These are phyloP conservation scores for Posidonia oceanica DNA, from an alignment of 116 monocot species.

Conservation along the genomic window DNA sequence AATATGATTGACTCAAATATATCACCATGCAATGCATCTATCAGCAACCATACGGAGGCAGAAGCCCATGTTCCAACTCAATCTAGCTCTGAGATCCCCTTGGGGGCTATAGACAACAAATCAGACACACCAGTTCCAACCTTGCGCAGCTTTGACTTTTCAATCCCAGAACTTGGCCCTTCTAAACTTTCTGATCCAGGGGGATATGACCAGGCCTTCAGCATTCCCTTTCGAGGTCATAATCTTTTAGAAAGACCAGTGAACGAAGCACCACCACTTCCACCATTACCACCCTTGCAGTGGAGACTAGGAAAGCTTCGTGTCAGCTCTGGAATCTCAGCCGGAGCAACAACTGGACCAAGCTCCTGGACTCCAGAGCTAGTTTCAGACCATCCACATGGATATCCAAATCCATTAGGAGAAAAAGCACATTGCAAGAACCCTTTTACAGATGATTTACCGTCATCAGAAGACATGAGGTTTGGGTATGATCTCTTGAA, in stretches of 20 bases:
- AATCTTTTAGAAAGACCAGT: neutral
- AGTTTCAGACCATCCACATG: slow-evolving; percentile 1
- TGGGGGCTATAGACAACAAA: neutral
- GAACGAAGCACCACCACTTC: slow-evolving; percentile 60
- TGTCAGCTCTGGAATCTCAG: neutral
- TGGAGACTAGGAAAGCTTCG: slow-evolving; percentile 76
- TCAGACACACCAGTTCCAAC: neutral
- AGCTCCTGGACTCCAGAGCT: neutral
- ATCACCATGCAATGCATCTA: neutral
- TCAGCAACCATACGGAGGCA: neutral
- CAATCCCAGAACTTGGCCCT: neutral
- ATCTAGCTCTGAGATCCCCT: neutral
- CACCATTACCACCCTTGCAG: slow-evolving; percentile 69
- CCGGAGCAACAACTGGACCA: neutral
- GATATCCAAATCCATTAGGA: slow-evolving; percentile 3
- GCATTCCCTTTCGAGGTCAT: neutral
- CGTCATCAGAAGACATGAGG: neutral
- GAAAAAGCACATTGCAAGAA: neutral
- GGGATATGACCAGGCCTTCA: neutral
- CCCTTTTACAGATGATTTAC: neutral
- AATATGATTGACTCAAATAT: neutral
- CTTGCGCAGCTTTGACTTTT: neutral
- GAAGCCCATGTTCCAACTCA: neutral
- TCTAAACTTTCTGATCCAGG: too few species aligned
- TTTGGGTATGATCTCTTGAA: neutral